phyloP scores from a whole-genome alignment of 192 early-diverging fungal species.

The Gryganskiella cystojenkinii region DNA sequence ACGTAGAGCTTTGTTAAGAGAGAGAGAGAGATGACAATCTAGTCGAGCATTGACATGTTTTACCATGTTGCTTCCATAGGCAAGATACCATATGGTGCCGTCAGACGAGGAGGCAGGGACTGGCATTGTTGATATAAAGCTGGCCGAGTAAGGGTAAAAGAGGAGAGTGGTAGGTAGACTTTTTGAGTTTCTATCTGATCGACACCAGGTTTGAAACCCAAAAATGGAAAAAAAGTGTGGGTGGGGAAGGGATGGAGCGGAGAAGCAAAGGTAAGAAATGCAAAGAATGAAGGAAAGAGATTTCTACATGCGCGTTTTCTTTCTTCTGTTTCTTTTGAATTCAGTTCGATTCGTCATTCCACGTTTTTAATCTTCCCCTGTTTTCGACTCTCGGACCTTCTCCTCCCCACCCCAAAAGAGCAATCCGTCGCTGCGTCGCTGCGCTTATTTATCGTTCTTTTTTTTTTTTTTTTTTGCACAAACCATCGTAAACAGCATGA shows the following conservation, averaged over 20 bases:
- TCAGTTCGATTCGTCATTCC: neutral
- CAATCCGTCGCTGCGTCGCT: neutral
- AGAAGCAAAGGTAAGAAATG: neutral
- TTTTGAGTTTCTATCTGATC: too few relatives aligned
- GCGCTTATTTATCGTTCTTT: neutral
- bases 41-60: too few relatives aligned
- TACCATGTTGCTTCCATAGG: constrained; percentile 28
- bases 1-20: too few relatives aligned
- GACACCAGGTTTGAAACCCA: too few relatives aligned
- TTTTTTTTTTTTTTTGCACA: too few relatives aligned
- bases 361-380: neutral
- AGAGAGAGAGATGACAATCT: too few relatives aligned
- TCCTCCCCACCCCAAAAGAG: neutral
- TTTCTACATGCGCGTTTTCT: neutral
- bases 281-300: neutral
- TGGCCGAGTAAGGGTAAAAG: too few relatives aligned
- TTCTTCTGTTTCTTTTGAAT: constrained; percentile 3
- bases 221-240: neutral
- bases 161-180: neutral
- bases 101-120: neutral
- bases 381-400: too few relatives aligned
- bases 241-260: neutral
- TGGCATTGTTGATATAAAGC: neutral
- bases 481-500: too few relatives aligned
- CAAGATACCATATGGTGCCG: neutral